Base-by-base conservation (phyloP, 192 early-diverging fungal genomes). In the Podila horticola region DNA sequence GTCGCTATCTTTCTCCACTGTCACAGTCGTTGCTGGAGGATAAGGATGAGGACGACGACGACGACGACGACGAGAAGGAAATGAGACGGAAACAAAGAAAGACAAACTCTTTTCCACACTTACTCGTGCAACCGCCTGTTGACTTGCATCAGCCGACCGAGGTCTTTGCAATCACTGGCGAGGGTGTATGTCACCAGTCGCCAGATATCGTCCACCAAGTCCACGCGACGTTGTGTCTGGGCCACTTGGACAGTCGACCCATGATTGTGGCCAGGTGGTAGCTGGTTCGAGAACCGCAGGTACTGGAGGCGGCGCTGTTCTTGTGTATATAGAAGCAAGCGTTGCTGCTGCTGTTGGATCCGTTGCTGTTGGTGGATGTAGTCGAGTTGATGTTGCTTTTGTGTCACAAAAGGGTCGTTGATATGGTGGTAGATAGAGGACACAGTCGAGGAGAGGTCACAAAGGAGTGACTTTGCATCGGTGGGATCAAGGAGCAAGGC, bases 191-290 rank as follows among this genome's bases (percentile, higher is more conserved):
- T 65, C 12, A 73, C 28, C 60, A 81, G 6, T 41, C 76, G 60
- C 76, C 76, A 81, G 7, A 81, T 57, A 52, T 81, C 76, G 41
- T 73, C 71, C 24, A 81, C 71, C 29, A 81, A 33, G 51, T 81
- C 76, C 3, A 64, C 48, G 31, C 1, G 34, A 61, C 22, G 59
- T 19, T 61, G 59, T 2, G 10, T 36, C 34, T 61, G 10, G 59
- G 4, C 15, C 19, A 19, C 59, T 33, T 34, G 17, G 28, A 31
- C 28, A 19, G 59, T 26, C 30, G 26, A 17, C 59, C 17, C 28
- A 26, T 65, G 64, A 28, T 15, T 24, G n/a, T 48, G 64, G 17
- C 5, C 34, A 36, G 13, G 48, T 12, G 31, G 48, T 0, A 13
- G 64, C 48, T 17, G 38, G 11, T 50, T 41, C 41, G 36, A 28